Evolutionary conservation across 1,284 basidiomycete species (phyloP).

Genomic region (Pulveroboletus sp.): DNA sequence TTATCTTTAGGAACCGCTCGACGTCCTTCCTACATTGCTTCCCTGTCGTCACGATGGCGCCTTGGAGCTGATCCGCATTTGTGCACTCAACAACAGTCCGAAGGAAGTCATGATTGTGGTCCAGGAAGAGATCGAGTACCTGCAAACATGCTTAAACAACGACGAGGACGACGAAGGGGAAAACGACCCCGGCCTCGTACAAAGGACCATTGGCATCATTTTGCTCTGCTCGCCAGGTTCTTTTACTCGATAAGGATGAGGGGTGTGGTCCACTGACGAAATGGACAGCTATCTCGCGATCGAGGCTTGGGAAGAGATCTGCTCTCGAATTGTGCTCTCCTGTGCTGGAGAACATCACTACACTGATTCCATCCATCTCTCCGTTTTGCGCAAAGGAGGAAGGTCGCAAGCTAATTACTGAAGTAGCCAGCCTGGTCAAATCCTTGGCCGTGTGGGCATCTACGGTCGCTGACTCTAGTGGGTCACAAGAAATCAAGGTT

Average conservation of each 20-base stretch:
- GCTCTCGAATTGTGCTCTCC: conserved; percentile 47
- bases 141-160: conserved; percentile 36
- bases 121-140: conserved; percentile 58
- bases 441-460: conserved; percentile 38
- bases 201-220: conserved; percentile 42
- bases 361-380: conserved; percentile 36
- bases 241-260: neutral
- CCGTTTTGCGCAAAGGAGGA: conserved; percentile 33
- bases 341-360: conserved; percentile 44
- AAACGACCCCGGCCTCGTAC: conserved; percentile 17
- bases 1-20: conserved; percentile 30
- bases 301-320: conserved; percentile 47
- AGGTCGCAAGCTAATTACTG: conserved; percentile 42
- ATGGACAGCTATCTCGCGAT: conserved; percentile 50
- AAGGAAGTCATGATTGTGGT: conserved; percentile 64
- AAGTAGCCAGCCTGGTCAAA: conserved; percentile 37
- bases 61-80: conserved; percentile 21
- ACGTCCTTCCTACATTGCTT: conserved; percentile 29
- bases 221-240: conserved; percentile 44
- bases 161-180: conserved; percentile 38
- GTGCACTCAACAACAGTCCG: conserved; percentile 31
- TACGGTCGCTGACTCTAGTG: conserved; percentile 22
- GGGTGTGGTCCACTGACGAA: neutral
- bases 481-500: conserved; percentile 34
- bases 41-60: conserved; percentile 25